A percentile compares a stretch with the other conserved stretches of the same genome.
These are phyloP conservation scores for Ilyonectria sp. DNA, from an alignment of 2,329 filamentous ascomycete species.

Conservation along the genomic window DNA sequence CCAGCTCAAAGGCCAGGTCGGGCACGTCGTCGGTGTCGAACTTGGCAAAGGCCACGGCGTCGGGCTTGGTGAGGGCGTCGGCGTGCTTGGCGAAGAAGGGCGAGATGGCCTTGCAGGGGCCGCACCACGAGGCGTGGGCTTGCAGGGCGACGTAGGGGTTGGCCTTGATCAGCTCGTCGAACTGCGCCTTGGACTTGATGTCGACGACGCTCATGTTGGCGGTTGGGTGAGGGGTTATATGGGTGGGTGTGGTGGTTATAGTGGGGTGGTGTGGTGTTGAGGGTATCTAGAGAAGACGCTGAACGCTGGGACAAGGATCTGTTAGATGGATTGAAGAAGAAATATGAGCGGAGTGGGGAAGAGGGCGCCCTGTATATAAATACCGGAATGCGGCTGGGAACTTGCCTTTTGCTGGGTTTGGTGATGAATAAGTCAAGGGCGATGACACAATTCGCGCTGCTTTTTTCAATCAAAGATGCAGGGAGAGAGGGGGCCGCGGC, in stretches of 20 bases:
- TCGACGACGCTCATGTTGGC: constrained; percentile 53
- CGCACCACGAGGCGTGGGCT: constrained; percentile 74
- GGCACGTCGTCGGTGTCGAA: constrained; percentile 71
- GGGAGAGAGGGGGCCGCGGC: no score
- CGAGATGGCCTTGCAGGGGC: constrained; percentile 72
- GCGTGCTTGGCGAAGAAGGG: constrained; percentile 68
- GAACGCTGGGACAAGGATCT: background rate
- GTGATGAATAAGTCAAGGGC: background rate
- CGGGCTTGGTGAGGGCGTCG: constrained; percentile 52
- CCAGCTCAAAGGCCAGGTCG: constrained; percentile 65
- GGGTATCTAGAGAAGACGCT: background rate
- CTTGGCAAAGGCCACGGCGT: constrained; percentile 69
- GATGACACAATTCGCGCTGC: background rate
- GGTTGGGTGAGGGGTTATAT: background rate
- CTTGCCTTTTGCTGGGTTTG: background rate
- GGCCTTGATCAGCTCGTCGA: constrained; percentile 63
- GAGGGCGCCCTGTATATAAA: background rate
- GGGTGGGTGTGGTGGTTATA: background rate
- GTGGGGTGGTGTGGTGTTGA: background rate
- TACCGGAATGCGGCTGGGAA: background rate
- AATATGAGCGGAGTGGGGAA: background rate
- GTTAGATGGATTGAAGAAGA: background rate
- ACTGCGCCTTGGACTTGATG: constrained; percentile 62
- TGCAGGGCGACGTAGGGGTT: constrained; percentile 69
- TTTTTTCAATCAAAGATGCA: background rate